These are phyloP conservation scores for Eucalyptus cloeziana DNA, from an alignment of 345 rosid species.

Conservation along the genomic window DNA sequence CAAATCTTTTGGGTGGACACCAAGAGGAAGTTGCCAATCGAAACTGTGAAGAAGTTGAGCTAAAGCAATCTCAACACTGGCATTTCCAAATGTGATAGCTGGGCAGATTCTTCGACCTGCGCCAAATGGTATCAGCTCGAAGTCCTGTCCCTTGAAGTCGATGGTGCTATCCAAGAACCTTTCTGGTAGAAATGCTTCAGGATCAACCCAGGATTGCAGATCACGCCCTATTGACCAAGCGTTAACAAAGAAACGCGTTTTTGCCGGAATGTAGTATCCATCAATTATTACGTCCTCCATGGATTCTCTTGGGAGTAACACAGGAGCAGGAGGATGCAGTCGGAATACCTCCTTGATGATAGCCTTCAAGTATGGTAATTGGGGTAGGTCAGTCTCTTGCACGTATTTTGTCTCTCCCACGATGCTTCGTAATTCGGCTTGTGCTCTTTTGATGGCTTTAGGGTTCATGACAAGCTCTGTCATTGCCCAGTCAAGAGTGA, in stretches of 20 bases:
- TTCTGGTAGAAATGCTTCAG: constrained; percentile 30
- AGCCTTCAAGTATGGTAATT: constrained; percentile 30
- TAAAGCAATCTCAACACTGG: constrained; percentile 29
- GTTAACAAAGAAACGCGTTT: constrained; percentile 21
- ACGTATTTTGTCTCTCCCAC: constrained; percentile 18
- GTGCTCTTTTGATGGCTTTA: constrained; percentile 17
- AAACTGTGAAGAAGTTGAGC: constrained; percentile 44
- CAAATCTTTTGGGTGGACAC: constrained; percentile 14
- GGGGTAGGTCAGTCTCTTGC: constrained; percentile 22
- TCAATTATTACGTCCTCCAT: constrained; percentile 22
- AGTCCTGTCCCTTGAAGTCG: constrained; percentile 40
- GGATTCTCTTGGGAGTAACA: constrained; percentile 47
- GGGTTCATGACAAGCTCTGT: constrained; percentile 32
- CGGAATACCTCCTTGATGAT: constrained; percentile 42
- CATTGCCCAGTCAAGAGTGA: constrained; percentile 25
- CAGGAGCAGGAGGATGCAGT: constrained; percentile 45
- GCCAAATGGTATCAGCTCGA: constrained; percentile 44
- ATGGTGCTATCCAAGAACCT: constrained; percentile 24
- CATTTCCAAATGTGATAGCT: constrained; percentile 21
- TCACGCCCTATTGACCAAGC: constrained; percentile 34
- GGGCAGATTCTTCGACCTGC: constrained; percentile 46
- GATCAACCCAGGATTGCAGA: constrained; percentile 21
- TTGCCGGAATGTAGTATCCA: constrained; percentile 28
- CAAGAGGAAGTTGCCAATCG: constrained; percentile 36
- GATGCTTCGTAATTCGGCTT: constrained; percentile 16